These are phyloP conservation scores for Brasilioporus rufonigricans DNA, from an alignment of 768 basidiomycete species.

Conservation along the genomic window DNA sequence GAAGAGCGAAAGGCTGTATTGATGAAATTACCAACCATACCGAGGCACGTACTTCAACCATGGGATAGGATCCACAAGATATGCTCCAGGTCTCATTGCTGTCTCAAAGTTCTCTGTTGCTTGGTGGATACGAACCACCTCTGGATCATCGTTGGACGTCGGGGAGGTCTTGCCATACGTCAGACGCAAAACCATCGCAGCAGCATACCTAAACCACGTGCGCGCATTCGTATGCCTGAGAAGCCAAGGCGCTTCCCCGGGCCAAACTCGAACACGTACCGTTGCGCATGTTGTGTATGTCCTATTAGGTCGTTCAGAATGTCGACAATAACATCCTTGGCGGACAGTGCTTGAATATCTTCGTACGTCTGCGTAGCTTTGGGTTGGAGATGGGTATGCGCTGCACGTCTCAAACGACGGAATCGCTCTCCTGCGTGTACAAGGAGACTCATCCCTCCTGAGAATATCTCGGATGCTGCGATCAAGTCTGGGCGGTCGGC, in stretches of 20 bases:
- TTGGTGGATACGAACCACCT: conserved; percentile 16
- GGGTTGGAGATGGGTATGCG: no score
- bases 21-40: conserved; percentile 53
- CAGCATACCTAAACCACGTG: conserved; percentile 18
- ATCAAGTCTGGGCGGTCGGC: conserved; percentile 50
- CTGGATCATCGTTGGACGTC: conserved; percentile 13
- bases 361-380: no score
- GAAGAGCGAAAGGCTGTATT: conserved; percentile 49
- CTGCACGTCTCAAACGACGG: no score
- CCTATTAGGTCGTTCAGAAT: conserved; percentile 9
- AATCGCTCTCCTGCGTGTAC: conserved; percentile 32
- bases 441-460: conserved; percentile 52
- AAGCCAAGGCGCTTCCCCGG: conserved; percentile 54
- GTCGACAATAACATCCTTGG: no score
- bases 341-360: no score
- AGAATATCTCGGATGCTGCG: conserved; percentile 52
- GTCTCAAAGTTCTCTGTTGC: conserved; percentile 21
- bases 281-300: no score
- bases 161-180: conserved; percentile 28
- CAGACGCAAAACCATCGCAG: conserved; percentile 20
- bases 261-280: no score
- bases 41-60: conserved; percentile 48
- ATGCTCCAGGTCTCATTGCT: conserved; percentile 33
- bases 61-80: conserved; percentile 34
- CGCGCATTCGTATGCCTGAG: conserved; percentile 40